Base-by-base conservation (phyloP, 129 eudicot species). In the Cynara cardunculus region DNA sequence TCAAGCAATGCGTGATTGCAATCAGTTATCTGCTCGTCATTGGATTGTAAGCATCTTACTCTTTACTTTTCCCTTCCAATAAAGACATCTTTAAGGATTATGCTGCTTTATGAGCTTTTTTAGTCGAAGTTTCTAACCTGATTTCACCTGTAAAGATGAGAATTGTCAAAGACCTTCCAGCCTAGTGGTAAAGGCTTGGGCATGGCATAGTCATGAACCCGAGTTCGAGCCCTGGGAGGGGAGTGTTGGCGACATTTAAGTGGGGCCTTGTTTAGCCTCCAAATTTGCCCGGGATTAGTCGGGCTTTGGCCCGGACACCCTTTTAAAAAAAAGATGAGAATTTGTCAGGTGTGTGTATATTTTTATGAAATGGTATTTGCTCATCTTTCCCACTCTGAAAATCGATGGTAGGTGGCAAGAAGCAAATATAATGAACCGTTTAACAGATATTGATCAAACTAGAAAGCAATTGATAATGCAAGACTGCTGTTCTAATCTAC, bases 1-100 rank as follows among this genome's bases (percentile, higher is more conserved):
- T 85, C 90, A 91, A 91, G 98, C 98, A 30, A 91, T 88, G 93
- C 90, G 98, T 65, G 98, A 93, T 76, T 87, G 92, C 85, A 88
- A 91, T 85, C 96, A 92, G 77, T 84, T 85, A 71, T 91, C 97
- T 69, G 97, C 94, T 59, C 97, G 97, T 30, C 98, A 93, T 81
- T 93, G 98, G 98, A 91, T 93, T 82, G 97, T 93, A 91, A 86
- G 98, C 84, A 65, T 79, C 80, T 53, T 34, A 28, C 69, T 49
- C 65, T 62, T 9, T 27, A n/a, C 73, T 12, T 69, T 53, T 24
- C n/a, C 2, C 27, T 13, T 41, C 25, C 59, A 56, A 67, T 12
- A 76, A 69, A 24, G 34, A 0, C 46, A 19, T 27, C 22, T 22
- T 16, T 31, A 25, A 26, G 39, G 34, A 62, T 34, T 27, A 56